Base-by-base conservation (phyloP, 1,284 basidiomycete genomes). In the Rhodotorula sp. region DNA sequence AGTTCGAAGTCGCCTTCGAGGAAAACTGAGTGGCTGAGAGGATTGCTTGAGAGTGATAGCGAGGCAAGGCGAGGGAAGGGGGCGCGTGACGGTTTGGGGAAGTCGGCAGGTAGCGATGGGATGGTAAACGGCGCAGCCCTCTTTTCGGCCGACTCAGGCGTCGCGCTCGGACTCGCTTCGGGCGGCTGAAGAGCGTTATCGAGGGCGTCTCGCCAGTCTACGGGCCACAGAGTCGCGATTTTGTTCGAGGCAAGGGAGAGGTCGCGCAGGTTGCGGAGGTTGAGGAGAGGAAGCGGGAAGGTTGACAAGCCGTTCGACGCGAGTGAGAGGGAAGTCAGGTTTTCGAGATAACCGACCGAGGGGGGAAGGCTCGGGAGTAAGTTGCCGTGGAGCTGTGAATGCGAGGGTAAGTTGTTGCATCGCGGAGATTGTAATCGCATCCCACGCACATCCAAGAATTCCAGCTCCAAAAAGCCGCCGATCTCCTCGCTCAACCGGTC, bases 311-410 rank as follows among this genome's bases (percentile, higher is more conserved):
- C 34, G 51, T 74, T 74, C 37, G 59, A 46, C 5, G 68, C 48
- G 37, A 74, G 63, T 40, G 65, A 60, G 46, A 74, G 63, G 7
- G 68, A 61, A 24, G 73, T 74, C 22, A 74, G 62, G 51, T 72
- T 61, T 4, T 47, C 48, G 13, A 74, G 65, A n/a, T 46, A 61
- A 24, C 59, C 68, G 44, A 72, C 2, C 0, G 73, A 69, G n/a
- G 54, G 8, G 10, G 73, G 70, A 4, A 74, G n/a, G 24, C 63
- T 28, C 1, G 57, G 11, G 31, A 74, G 65, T 2, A 30, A 44
- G 50, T 74, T 74, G 51, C 69, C 67, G 56, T 74, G 73, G 4
- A 74, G 37, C 72, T 73, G 65, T 16, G 7, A n/a, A 40, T n/a
- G n/a, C 30, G 28, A 4, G 11, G 9, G 34, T 46, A 28, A 11